These are phyloP conservation scores for Phytopythium chamaehyphon DNA, from an alignment of 352 stramenopile genomes.

Conservation along the genomic window DNA sequence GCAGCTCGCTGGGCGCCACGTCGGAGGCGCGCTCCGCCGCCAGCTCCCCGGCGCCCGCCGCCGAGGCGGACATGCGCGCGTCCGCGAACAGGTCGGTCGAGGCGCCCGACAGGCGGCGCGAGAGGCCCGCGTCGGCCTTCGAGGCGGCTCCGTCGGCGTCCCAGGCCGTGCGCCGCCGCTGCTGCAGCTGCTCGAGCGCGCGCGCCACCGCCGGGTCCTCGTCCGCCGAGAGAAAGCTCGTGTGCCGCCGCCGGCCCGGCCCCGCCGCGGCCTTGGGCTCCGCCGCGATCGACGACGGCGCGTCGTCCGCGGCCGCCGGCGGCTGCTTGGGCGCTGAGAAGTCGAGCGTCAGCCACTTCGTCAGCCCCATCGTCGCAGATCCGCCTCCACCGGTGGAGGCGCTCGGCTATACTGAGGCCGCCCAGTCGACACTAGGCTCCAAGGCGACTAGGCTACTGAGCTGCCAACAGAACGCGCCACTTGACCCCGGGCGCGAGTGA, in stretches of 20 bases:
- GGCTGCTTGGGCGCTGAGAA: conserved; percentile 26
- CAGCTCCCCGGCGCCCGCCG: conserved; percentile 16
- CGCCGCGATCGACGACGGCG: conserved; percentile 3
- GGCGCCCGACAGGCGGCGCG: conserved; percentile 14
- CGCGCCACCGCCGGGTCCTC: conserved; percentile 7
- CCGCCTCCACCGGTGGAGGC: not conserved
- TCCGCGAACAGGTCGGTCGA: conserved; percentile 16
- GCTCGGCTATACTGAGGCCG: not conserved
- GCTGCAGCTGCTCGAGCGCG: conserved; percentile 1
- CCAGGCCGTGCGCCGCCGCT: conserved; percentile 6
- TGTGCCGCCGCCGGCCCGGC: conserved; percentile 5
- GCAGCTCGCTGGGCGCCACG: conserved; percentile 18
- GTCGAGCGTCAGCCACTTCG: conserved; percentile 54
- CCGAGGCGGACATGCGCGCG: conserved; percentile 19
- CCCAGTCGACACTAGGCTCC: no score
- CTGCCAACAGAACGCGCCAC: no score
- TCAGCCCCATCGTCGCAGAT: conserved; percentile 42
- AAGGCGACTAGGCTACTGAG: no score
- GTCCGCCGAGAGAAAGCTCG: conserved; percentile 5
- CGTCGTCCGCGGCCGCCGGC: conserved; percentile 20
- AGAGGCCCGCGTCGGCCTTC: not conserved
- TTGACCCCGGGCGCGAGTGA: no score
- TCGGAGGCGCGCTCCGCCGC: conserved; percentile 21
- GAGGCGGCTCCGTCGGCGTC: not conserved
- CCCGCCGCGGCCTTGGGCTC: conserved; percentile 7